Percentiles rank a stretch among this genome's conserved stretches.
Conservation (phyloP, 495 filamentous ascomycete species). For the Trichoderma asperelloides region DNA sequence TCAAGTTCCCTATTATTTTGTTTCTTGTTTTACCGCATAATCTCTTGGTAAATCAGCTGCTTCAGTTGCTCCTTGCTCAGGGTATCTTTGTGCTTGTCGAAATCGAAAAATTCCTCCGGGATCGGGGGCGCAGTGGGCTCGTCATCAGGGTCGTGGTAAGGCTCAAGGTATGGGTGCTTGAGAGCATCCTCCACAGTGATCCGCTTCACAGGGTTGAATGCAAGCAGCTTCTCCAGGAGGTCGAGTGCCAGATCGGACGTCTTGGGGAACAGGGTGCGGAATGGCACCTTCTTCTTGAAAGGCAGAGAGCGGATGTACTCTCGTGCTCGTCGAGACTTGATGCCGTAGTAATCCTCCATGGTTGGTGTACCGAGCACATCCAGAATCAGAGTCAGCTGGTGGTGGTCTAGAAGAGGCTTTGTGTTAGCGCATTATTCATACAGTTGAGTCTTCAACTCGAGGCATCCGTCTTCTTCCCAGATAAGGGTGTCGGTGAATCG, state of each 20-base stretch:
- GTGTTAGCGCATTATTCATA: conserved; percentile 15
- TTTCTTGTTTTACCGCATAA: conserved; percentile 69
- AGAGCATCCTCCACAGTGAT: conserved; percentile 97
- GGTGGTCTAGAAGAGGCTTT: conserved; percentile 60
- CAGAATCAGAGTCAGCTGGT: conserved; percentile 94
- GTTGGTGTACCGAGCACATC: conserved; percentile 98
- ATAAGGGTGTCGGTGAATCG: too few species aligned
- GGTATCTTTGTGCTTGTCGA: conserved; percentile 99
- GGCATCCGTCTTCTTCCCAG: too few species aligned
- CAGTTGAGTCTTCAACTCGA: neutral
- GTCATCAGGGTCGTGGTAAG: conserved; percentile 98
- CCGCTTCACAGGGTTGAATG: conserved; percentile 97
- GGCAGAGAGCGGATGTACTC: conserved; percentile 98
- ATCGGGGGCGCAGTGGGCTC: conserved; percentile 96
- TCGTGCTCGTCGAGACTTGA: conserved; percentile 94
- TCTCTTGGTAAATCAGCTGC: conserved; percentile 94
- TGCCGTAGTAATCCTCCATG: conserved; percentile 99
- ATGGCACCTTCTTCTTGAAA: conserved; percentile 99
- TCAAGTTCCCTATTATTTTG: neutral
- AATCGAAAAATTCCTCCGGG: conserved; percentile 98
- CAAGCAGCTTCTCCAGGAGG: conserved; percentile 86
- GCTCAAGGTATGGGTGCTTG: conserved; percentile 95
- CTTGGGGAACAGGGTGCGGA: conserved; percentile 95
- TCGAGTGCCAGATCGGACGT: conserved; percentile 90
- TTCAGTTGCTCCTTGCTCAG: conserved; percentile 98